These are phyloP conservation scores for Calonectria ilicicola DNA, from an alignment of 2,329 filamentous ascomycete genomes.

Conservation along the genomic window DNA sequence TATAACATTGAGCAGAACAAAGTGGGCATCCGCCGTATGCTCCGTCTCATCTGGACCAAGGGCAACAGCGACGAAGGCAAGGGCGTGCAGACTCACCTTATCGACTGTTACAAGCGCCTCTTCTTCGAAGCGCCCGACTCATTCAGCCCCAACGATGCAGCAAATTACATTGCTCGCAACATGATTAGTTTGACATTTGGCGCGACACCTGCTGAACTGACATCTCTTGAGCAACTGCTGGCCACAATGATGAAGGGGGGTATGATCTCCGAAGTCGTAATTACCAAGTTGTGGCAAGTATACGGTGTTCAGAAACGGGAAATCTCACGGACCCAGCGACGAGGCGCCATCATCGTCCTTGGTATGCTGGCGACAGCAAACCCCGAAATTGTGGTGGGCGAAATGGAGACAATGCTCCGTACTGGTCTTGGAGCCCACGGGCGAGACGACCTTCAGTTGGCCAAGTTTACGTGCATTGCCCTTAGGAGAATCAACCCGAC, in stretches of 20 bases:
- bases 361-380: constrained; percentile 96
- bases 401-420: constrained; percentile 93
- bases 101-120: constrained; percentile 94
- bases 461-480: constrained; percentile 96
- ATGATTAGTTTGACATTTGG: constrained; percentile 99
- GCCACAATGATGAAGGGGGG: constrained; percentile 98
- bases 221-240: constrained; percentile 92
- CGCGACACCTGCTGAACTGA: constrained; percentile 93
- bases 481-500: constrained; percentile 89
- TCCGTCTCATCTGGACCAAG: constrained; percentile 98
- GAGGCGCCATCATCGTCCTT: constrained; percentile 94
- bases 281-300: constrained; percentile 96
- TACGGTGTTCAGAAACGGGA: constrained; percentile 95
- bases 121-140: constrained; percentile 96
- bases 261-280: constrained; percentile 85
- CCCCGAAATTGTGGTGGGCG: constrained; percentile 91
- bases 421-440: constrained; percentile 89
- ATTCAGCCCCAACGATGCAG: constrained; percentile 89
- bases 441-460: constrained; percentile 84
- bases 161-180: constrained; percentile 95
- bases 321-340: constrained; percentile 89
- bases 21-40: constrained; percentile 92
- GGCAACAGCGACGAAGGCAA: constrained; percentile 99
- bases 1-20: constrained; percentile 97
- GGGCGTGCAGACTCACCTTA: constrained; percentile 94